phyloP scores from a whole-genome alignment of 306 rosid species.

The Cicer chorassanicum region DNA sequence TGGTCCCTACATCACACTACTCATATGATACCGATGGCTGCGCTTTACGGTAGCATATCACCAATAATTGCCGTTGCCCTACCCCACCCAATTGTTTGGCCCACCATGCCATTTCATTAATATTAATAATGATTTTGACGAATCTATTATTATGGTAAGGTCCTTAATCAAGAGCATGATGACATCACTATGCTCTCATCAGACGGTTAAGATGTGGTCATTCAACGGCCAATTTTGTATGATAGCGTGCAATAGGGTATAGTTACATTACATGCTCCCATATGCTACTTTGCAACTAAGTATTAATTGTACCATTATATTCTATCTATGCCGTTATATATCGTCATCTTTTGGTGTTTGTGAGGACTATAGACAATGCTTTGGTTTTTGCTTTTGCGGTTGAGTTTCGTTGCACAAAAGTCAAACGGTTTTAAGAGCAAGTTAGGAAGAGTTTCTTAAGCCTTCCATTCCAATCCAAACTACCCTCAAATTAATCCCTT shows the following conservation, averaged over 20 bases:
- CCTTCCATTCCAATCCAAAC: conserved; percentile 57
- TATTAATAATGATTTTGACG: background rate
- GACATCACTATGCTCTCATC: conserved; percentile 42
- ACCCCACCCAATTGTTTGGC: conserved; percentile 38
- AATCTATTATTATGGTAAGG: background rate
- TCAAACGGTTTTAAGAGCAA: conserved; percentile 52
- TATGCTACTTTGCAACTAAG: conserved; percentile 31
- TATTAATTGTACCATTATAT: background rate
- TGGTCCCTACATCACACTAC: conserved; percentile 50
- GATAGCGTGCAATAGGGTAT: background rate
- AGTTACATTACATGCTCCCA: background rate
- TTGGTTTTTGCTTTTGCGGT: conserved; percentile 49
- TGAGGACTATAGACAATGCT: conserved; percentile 42
- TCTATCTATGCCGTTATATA: conserved; percentile 40
- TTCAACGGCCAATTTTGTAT: conserved; percentile 2
- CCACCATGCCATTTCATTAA: conserved; percentile 44
- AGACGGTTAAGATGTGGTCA: background rate
- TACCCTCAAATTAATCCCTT: conserved; percentile 7
- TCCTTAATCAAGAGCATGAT: background rate
- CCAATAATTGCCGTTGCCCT: conserved; percentile 47
- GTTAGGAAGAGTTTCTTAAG: conserved; percentile 38
- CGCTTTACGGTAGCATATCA: conserved; percentile 49
- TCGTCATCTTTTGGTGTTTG: conserved; percentile 47
- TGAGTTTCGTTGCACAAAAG: conserved; percentile 51
- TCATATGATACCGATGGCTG: conserved; percentile 40